These are phyloP conservation scores for Tetraselmis chui DNA, from an alignment of 139 green algal genomes.

Conservation along the genomic window DNA sequence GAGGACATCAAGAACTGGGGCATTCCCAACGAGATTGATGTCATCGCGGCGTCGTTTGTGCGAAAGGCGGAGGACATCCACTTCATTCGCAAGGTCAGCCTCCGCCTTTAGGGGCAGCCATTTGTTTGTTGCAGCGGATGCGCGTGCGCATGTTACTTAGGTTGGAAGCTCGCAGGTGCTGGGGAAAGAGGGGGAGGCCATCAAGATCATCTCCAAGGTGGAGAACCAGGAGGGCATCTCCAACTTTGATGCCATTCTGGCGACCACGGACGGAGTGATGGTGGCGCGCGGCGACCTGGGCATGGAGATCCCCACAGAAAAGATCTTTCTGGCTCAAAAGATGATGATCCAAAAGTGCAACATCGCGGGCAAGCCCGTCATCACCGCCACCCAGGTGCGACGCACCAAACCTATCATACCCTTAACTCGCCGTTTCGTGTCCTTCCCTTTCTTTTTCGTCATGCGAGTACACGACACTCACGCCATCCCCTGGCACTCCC, in stretches of 20 bases:
- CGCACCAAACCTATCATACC: too few species aligned
- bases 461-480: too few species aligned
- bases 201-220: constrained; percentile 95
- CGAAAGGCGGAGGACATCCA: constrained; percentile 88
- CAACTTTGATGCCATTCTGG: constrained; percentile 94
- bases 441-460: too few species aligned
- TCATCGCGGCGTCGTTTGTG: constrained; percentile 98
- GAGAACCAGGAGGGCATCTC: constrained; percentile 96
- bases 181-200: constrained; percentile 63
- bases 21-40: constrained; percentile 94
- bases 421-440: too few species aligned
- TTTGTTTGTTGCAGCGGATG: too few species aligned
- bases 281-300: constrained; percentile 90
- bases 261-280: constrained; percentile 80
- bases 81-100: constrained; percentile 77
- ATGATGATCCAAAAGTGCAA: constrained; percentile 97
- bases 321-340: constrained; percentile 99
- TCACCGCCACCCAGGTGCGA: constrained; percentile 83
- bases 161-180: constrained; percentile 76
- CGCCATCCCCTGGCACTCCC: too few species aligned
- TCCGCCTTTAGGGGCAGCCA: too few species aligned
- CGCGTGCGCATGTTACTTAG: too few species aligned
- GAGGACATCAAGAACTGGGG: constrained; percentile 91
- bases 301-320: constrained; percentile 99
- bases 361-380: constrained; percentile 84